phyloP scores from a whole-genome alignment of 345 rosid genomes.

The Brassica carinata region DNA sequence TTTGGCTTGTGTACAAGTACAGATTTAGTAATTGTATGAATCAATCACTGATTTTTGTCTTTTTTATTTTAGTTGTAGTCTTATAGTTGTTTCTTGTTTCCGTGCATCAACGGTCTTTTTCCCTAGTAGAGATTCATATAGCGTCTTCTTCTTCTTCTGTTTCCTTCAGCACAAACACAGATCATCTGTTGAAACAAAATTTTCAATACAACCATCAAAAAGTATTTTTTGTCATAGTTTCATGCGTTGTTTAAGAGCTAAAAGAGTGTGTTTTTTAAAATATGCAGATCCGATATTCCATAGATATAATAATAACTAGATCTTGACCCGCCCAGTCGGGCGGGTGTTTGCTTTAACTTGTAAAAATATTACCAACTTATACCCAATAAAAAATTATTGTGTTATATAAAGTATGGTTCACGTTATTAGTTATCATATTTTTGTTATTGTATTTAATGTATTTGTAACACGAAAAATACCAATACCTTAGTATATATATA shows the following conservation, averaged over 20 bases:
- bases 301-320: not conserved
- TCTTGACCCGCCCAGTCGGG: too few relatives aligned
- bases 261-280: not conserved
- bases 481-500: too few relatives aligned
- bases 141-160: not conserved
- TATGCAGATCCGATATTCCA: not conserved
- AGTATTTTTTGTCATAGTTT: not conserved
- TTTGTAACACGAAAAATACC: too few relatives aligned
- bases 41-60: slow-evolving; percentile 30
- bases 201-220: not conserved
- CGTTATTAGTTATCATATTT: too few relatives aligned
- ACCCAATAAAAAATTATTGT: too few relatives aligned
- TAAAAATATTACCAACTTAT: too few relatives aligned
- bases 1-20: slow-evolving; percentile 38
- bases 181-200: not conserved
- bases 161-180: not conserved
- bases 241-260: not conserved
- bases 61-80: not conserved
- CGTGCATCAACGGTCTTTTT: not conserved
- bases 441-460: too few relatives aligned
- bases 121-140: not conserved
- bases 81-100: slow-evolving; percentile 11
- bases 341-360: too few relatives aligned
- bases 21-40: slow-evolving; percentile 20
- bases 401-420: too few relatives aligned